Conservation (phyloP, 140 eudicot genomes). For the Bidens hawaiensis region DNA sequence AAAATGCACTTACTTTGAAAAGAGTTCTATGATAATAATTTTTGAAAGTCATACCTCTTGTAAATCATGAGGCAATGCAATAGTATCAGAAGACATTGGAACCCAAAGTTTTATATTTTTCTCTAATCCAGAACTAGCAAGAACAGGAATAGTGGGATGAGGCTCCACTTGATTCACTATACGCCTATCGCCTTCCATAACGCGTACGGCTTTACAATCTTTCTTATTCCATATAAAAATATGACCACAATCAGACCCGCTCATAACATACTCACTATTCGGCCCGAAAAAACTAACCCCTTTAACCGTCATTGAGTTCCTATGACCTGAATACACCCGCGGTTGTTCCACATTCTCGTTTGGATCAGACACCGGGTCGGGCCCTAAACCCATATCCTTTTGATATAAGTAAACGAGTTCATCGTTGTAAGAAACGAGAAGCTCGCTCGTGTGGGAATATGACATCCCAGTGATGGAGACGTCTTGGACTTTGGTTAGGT, state of each 20-base stretch:
- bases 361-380: slow-evolving; percentile 31
- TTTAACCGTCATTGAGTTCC: slow-evolving; percentile 75
- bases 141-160: slow-evolving; percentile 60
- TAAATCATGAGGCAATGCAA: slow-evolving; percentile 58
- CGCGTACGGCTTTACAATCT: slow-evolving; percentile 53
- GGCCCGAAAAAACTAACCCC: slow-evolving; percentile 91
- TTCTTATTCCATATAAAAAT: slow-evolving; percentile 85
- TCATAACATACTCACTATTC: slow-evolving; percentile 61
- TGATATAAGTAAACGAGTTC: slow-evolving; percentile 72
- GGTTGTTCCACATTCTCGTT: slow-evolving; percentile 38
- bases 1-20: not conserved
- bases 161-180: slow-evolving; percentile 71
- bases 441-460: slow-evolving; percentile 63
- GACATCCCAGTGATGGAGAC: slow-evolving; percentile 70
- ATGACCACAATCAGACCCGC: slow-evolving; percentile 95
- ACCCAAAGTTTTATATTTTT: slow-evolving; percentile 72
- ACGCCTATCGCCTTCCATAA: slow-evolving; percentile 71
- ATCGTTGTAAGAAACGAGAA: slow-evolving; percentile 75
- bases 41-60: slow-evolving; percentile 43
- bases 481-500: slow-evolving; percentile 41
- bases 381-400: slow-evolving; percentile 65
- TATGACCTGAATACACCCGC: slow-evolving; percentile 63
- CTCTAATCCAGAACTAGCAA: slow-evolving; percentile 83
- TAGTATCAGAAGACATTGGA: slow-evolving; percentile 45
- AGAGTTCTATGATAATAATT: no score